phyloP scores from a whole-genome alignment of 2,329 filamentous ascomycete genomes.

The Domatiomyces catenatus region DNA sequence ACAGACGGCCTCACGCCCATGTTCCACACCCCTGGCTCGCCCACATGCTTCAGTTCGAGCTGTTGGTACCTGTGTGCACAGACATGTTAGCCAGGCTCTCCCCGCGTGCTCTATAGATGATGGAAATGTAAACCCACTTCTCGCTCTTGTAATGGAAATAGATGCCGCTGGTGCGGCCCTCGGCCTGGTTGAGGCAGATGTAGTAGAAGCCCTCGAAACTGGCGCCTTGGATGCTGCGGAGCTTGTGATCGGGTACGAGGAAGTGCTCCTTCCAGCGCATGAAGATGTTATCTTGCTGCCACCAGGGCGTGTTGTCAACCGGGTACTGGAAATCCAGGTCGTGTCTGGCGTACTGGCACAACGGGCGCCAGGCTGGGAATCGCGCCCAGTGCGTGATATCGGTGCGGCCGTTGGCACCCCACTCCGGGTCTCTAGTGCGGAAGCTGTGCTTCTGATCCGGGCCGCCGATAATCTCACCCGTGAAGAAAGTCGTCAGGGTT shows the following conservation, averaged over 20 bases:
- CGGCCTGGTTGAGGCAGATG: slow-evolving; percentile 91
- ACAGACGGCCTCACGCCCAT: slow-evolving; percentile 67
- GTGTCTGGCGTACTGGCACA: slow-evolving; percentile 45
- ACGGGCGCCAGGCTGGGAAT: slow-evolving; percentile 72
- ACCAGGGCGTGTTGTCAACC: slow-evolving; percentile 33
- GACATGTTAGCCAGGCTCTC: slow-evolving; percentile 9
- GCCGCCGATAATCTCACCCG: slow-evolving; percentile 84
- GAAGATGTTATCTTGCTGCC: slow-evolving; percentile 73
- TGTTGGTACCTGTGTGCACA: slow-evolving; percentile 60
- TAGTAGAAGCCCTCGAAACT: slow-evolving; percentile 99
- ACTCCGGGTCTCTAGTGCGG: slow-evolving; percentile 70
- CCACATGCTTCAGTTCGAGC: slow-evolving; percentile 75
- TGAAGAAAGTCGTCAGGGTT: slow-evolving; percentile 95
- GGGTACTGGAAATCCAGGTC: slow-evolving; percentile 17
- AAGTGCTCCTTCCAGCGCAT: slow-evolving; percentile 99
- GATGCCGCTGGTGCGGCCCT: slow-evolving; percentile 75
- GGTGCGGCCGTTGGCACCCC: slow-evolving; percentile 83
- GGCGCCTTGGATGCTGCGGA: slow-evolving; percentile 78
- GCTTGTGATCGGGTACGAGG: slow-evolving; percentile 83
- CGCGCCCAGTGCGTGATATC: slow-evolving; percentile 88
- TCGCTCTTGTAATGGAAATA: slow-evolving; percentile 98
- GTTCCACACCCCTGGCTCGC: slow-evolving; percentile 66
- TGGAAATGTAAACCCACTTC: slow-evolving; percentile 65
- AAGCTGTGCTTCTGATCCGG: slow-evolving; percentile 68
- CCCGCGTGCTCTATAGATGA: not conserved